Conservation (phyloP, 2,329 filamentous ascomycete species). For the Didymella exigua region DNA sequence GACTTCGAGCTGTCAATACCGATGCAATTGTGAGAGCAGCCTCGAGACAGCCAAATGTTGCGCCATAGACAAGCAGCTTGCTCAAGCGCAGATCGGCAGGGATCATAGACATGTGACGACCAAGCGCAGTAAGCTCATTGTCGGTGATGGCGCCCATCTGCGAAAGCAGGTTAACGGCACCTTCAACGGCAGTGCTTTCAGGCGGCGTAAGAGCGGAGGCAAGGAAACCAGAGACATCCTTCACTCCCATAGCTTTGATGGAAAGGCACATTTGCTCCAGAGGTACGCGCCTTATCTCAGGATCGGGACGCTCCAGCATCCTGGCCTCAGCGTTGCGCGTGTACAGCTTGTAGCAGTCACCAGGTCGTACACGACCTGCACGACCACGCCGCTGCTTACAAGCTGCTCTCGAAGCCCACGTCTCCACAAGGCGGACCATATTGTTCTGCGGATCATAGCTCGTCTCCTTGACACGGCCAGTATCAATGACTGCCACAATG, state of each 20-base stretch:
- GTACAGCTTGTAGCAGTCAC: slow-evolving; percentile 94
- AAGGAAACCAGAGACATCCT: slow-evolving; percentile 80
- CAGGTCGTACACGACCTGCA: slow-evolving; percentile 89
- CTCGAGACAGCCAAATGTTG: slow-evolving; percentile 90
- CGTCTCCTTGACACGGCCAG: slow-evolving; percentile 93
- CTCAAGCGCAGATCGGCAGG: slow-evolving; percentile 90
- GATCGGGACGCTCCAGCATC: slow-evolving; percentile 90
- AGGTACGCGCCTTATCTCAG: slow-evolving; percentile 90
- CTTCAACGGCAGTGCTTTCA: slow-evolving; percentile 81
- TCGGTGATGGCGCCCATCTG: slow-evolving; percentile 90
- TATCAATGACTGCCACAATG: slow-evolving; percentile 94
- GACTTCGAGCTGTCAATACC: slow-evolving; percentile 86
- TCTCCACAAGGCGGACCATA: slow-evolving; percentile 92
- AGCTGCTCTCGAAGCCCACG: slow-evolving; percentile 91
- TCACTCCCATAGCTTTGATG: slow-evolving; percentile 91
- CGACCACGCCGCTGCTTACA: slow-evolving; percentile 93
- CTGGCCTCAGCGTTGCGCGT: slow-evolving; percentile 79
- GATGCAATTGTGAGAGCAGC: slow-evolving; percentile 87
- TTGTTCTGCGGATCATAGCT: slow-evolving; percentile 91
- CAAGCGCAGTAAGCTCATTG: slow-evolving; percentile 85
- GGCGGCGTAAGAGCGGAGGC: slow-evolving; percentile 88
- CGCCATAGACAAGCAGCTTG: slow-evolving; percentile 94
- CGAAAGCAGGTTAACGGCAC: slow-evolving; percentile 76
- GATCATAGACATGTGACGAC: slow-evolving; percentile 91
- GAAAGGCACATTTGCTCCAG: slow-evolving; percentile 93